These are phyloP conservation scores for Entomortierella beljakovae DNA, from an alignment of 192 early-diverging fungal species.

Conservation along the genomic window DNA sequence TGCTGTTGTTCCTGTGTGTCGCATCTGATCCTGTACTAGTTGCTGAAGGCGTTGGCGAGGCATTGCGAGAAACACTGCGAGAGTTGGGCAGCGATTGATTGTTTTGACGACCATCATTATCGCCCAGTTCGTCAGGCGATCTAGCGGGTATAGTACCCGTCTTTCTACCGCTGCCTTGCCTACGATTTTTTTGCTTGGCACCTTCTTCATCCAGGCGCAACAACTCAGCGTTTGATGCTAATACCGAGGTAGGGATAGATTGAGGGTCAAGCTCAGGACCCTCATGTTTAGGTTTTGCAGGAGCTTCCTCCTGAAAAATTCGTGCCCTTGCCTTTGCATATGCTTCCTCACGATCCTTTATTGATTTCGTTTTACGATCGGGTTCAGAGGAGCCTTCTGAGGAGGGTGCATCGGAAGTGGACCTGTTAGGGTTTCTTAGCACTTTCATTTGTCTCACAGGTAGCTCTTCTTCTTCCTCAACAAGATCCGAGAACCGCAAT, in stretches of 20 bases:
- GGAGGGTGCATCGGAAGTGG: slow-evolving; percentile 9
- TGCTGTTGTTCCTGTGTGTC: neutral
- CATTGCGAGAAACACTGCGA: slow-evolving; percentile 40
- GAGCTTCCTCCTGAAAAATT: slow-evolving; percentile 71
- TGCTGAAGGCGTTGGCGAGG: slow-evolving; percentile 28
- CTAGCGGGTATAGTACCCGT: slow-evolving; percentile 8
- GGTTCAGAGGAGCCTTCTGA: slow-evolving; percentile 53
- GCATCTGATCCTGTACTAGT: neutral
- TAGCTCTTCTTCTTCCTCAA: slow-evolving; percentile 59
- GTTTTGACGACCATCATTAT: slow-evolving; percentile 12
- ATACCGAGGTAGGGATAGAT: slow-evolving; percentile 21
- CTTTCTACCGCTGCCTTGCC: slow-evolving; percentile 18
- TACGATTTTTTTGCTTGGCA: slow-evolving; percentile 5
- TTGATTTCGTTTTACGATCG: slow-evolving; percentile 61
- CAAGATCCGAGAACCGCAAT: slow-evolving; percentile 61
- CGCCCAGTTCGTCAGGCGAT: slow-evolving; percentile 24
- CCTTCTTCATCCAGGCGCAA: slow-evolving; percentile 23
- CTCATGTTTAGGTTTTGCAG: slow-evolving; percentile 36
- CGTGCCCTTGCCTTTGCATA: slow-evolving; percentile 78
- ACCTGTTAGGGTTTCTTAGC: slow-evolving; percentile 48
- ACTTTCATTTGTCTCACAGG: slow-evolving; percentile 58
- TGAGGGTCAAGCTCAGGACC: slow-evolving; percentile 5
- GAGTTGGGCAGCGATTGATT: slow-evolving; percentile 30
- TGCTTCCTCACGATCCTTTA: slow-evolving; percentile 74
- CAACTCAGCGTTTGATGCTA: neutral